Conservation (phyloP, 2,329 filamentous ascomycete species). For the Aspergillus brasiliensis region DNA sequence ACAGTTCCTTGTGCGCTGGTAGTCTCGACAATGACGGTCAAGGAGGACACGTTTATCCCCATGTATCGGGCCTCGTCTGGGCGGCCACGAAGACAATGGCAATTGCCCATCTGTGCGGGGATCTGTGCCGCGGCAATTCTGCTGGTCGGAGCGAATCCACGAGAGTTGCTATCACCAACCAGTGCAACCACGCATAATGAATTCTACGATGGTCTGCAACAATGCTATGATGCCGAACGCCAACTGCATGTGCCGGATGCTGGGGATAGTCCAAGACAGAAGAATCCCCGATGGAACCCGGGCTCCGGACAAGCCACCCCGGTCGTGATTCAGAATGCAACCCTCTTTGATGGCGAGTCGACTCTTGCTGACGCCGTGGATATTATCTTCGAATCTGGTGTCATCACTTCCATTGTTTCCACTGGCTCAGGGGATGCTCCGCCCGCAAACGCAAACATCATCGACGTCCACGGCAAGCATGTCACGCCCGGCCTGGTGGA, state of each 20-base stretch:
- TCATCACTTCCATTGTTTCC: neutral
- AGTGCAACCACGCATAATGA: neutral
- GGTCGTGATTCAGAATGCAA: neutral
- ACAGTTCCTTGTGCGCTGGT: neutral
- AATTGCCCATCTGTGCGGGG: neutral
- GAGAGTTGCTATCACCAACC: neutral
- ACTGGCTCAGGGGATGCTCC: neutral
- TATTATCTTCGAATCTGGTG: neutral
- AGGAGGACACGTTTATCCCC: neutral
- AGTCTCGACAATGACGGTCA: neutral
- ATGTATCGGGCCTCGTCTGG: neutral
- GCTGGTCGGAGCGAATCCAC: neutral
- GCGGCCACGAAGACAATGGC: neutral
- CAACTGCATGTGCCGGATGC: neutral
- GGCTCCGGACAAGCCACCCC: neutral
- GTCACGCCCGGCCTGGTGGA: constrained; percentile 70
- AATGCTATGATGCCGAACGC: neutral
- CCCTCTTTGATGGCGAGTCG: neutral
- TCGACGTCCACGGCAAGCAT: constrained; percentile 4
- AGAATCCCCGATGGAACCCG: neutral
- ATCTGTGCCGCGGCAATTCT: neutral
- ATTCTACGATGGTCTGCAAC: neutral
- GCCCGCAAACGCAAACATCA: neutral
- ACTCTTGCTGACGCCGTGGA: neutral
- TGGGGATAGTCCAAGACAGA: neutral